Evolutionary conservation across 2,329 filamentous ascomycete species (phyloP).

Genomic region (Pseudocercospora crystallina): DNA sequence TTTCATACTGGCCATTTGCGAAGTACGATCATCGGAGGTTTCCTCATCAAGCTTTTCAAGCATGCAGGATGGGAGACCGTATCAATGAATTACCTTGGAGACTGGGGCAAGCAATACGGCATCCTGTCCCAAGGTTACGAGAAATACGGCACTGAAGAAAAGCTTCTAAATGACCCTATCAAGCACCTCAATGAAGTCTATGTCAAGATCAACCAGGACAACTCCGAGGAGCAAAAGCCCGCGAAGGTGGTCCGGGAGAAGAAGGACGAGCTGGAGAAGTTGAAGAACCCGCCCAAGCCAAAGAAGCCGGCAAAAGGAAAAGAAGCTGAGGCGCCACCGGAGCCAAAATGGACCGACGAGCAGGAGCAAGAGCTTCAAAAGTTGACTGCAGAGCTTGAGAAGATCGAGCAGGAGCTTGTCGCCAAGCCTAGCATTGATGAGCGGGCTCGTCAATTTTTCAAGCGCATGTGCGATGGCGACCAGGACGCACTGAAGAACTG

Average conservation of each 20-base stretch:
- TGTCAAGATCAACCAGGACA: conserved; percentile 68
- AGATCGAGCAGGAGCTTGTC: conserved; percentile 49
- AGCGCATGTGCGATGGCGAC: conserved; percentile 66
- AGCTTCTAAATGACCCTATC: conserved; percentile 70
- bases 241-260: conserved; percentile 53
- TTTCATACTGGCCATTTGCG: conserved; percentile 74
- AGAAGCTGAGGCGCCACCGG: conserved; percentile 39
- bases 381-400: conserved; percentile 48
- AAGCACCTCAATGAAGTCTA: conserved; percentile 82
- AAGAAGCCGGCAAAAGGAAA: conserved; percentile 45
- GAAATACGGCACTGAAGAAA: conserved; percentile 71
- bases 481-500: conserved; percentile 59
- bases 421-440: conserved; percentile 64
- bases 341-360: conserved; percentile 40
- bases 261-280: conserved; percentile 43
- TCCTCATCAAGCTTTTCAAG: conserved; percentile 68
- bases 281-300: conserved; percentile 40
- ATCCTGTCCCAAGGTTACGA: conserved; percentile 73
- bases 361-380: conserved; percentile 51
- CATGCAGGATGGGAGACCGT: conserved; percentile 69
- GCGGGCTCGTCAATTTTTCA: conserved; percentile 70
- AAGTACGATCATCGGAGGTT: conserved; percentile 75
- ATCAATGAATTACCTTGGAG: conserved; percentile 73
- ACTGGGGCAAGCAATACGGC: conserved; percentile 76
- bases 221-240: conserved; percentile 64